A percentile compares a stretch with the other conserved stretches of the same genome.
These are phyloP conservation scores for Lolium rigidum DNA, from an alignment of 176 grass and related monocot species.

Conservation along the genomic window DNA sequence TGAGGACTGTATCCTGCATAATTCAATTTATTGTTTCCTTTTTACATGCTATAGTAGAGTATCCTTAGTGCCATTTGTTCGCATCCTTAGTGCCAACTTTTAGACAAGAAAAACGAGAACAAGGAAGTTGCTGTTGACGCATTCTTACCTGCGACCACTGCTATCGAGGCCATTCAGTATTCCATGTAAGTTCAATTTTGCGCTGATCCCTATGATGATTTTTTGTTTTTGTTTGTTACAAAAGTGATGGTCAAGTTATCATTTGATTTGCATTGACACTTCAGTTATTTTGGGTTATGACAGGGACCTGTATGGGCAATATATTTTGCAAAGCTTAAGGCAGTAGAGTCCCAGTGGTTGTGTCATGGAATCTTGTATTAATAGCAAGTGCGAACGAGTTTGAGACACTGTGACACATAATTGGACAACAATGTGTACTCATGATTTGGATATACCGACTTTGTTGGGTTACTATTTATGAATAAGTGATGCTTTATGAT, in stretches of 20 bases:
- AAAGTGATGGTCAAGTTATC: neutral
- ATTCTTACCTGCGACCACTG: conserved; percentile 59
- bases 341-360: conserved; percentile 22
- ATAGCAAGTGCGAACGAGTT: neutral
- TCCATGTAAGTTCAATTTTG: conserved; percentile 55
- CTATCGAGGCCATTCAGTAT: conserved; percentile 72
- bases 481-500: neutral
- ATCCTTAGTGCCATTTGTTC: conserved; percentile 18
- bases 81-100: conserved; percentile 44
- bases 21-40: neutral
- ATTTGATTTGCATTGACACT: neutral
- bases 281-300: neutral
- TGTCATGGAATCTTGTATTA: neutral
- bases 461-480: neutral
- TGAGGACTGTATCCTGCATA: conserved; percentile 67
- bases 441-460: neutral
- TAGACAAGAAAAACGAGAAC: conserved; percentile 82
- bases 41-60: neutral
- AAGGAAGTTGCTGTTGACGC: conserved; percentile 71
- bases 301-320: conserved; percentile 66
- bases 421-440: neutral
- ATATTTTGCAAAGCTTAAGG: conserved; percentile 70
- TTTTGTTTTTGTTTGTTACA: neutral
- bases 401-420: neutral
- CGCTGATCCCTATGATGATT: neutral